phyloP scores from a whole-genome alignment of 1,284 basidiomycete genomes.

The Xerocomus nothofagi region DNA sequence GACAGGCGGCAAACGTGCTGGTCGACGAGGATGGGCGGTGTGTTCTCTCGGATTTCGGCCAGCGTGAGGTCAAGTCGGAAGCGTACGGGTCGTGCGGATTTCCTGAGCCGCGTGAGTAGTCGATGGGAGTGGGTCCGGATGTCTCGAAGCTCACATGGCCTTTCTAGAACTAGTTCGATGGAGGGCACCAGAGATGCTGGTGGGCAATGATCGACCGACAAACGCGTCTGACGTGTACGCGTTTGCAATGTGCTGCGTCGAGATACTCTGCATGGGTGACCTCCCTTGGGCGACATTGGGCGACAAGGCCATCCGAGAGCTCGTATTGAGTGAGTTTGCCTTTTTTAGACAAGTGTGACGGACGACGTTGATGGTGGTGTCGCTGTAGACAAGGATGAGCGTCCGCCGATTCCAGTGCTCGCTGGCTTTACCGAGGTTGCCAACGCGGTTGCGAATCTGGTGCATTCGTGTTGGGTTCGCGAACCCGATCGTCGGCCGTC shows the following conservation, averaged over 20 bases:
- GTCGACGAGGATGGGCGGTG: constrained; percentile 66
- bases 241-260: constrained; percentile 69
- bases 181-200: constrained; percentile 73
- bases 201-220: constrained; percentile 63
- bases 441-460: constrained; percentile 37
- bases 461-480: constrained; percentile 51
- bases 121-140: not conserved
- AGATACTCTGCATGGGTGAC: constrained; percentile 63
- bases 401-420: constrained; percentile 47
- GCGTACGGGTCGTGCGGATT: constrained; percentile 58
- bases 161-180: constrained; percentile 59
- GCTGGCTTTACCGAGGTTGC: constrained; percentile 24
- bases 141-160: not conserved
- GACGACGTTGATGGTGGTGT: not conserved
- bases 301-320: constrained; percentile 57
- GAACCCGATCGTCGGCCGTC: constrained; percentile 46
- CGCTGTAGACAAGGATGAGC: constrained; percentile 51
- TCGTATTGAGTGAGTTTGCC: constrained; percentile 55
- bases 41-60: constrained; percentile 76
- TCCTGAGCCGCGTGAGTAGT: constrained; percentile 51
- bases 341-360: not conserved
- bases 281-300: constrained; percentile 62
- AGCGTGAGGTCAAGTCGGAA: constrained; percentile 75
- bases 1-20: constrained; percentile 70
- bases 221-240: constrained; percentile 69